Evolutionary conservation across 441 rosid genomes (phyloP).

Genomic region (Arabidopsis hybrid): DNA sequence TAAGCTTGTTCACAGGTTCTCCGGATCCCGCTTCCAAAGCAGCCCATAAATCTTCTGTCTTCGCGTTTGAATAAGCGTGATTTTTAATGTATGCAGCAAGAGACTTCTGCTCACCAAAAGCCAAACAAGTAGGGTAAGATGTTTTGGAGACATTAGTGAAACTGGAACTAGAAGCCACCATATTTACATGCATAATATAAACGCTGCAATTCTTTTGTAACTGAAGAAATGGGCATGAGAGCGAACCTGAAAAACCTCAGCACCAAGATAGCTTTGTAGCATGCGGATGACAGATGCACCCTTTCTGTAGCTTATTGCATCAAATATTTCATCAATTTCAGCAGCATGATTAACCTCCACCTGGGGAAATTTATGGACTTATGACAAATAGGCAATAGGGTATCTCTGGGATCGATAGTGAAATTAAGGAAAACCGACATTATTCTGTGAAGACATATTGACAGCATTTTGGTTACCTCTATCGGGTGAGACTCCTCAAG

Average conservation of each 20-base stretch:
- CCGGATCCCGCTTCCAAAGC: slow-evolving; percentile 90
- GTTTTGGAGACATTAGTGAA: neutral
- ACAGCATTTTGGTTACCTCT: slow-evolving; percentile 62
- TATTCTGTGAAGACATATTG: neutral
- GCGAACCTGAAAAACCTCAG: slow-evolving; percentile 88
- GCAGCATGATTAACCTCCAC: slow-evolving; percentile 91
- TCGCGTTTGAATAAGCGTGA: slow-evolving; percentile 84
- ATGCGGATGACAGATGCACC: slow-evolving; percentile 96
- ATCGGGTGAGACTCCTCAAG: slow-evolving; percentile 98
- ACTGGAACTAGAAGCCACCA: neutral
- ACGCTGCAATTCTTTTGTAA: slow-evolving; percentile 5
- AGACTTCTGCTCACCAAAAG: slow-evolving; percentile 62
- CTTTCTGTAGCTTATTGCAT: slow-evolving; percentile 90
- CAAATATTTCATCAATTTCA: slow-evolving; percentile 92
- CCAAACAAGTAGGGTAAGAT: slow-evolving; percentile 18
- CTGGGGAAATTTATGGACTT: slow-evolving; percentile 43
- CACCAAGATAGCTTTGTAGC: slow-evolving; percentile 97
- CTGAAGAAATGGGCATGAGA: slow-evolving; percentile 16
- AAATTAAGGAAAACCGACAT: neutral
- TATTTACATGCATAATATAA: neutral
- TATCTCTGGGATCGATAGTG: neutral
- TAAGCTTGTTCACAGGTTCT: slow-evolving; percentile 89
- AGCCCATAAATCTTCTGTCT: slow-evolving; percentile 93
- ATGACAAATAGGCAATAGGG: slow-evolving; percentile 6
- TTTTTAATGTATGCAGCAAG: slow-evolving; percentile 89